Percentiles rank a stretch among this genome's conserved stretches.
These are phyloP conservation scores for Penicillium sp. DNA, from an alignment of 2,329 filamentous ascomycete genomes.

Conservation along the genomic window DNA sequence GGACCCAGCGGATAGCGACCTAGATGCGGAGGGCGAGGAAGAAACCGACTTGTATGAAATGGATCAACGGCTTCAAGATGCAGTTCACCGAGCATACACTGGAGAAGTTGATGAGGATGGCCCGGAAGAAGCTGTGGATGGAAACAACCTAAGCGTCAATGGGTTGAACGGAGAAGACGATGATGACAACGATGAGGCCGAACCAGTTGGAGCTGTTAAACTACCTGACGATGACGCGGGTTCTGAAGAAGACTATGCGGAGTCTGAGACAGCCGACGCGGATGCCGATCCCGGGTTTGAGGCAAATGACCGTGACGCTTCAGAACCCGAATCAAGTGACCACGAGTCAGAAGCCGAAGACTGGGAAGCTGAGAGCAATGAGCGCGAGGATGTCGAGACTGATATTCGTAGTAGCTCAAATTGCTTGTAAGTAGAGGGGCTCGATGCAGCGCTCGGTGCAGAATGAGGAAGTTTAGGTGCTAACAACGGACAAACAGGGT, in stretches of 20 bases:
- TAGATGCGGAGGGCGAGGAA: constrained; percentile 40
- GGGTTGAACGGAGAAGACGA: constrained; percentile 28
- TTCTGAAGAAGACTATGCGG: constrained; percentile 33
- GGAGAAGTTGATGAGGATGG: constrained; percentile 26
- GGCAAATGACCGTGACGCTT: constrained; percentile 34
- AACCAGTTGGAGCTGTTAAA: constrained; percentile 34
- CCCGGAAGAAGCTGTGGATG: constrained; percentile 25
- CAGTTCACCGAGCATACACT: constrained; percentile 31
- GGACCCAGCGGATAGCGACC: constrained; percentile 35
- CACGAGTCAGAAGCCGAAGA: constrained; percentile 52
- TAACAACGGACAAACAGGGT: constrained; percentile 50
- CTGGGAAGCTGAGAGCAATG: constrained; percentile 43
- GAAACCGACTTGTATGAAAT: constrained; percentile 36
- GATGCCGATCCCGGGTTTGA: constrained; percentile 39
- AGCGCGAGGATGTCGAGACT: constrained; percentile 37
- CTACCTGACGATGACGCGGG: constrained; percentile 24
- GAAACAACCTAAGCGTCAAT: constrained; percentile 22
- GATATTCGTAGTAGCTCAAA: constrained; percentile 47
- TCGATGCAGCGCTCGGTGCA: not conserved
- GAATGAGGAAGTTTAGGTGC: constrained; percentile 8
- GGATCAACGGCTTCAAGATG: constrained; percentile 34
- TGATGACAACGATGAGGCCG: constrained; percentile 40
- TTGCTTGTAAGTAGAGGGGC: constrained; percentile 50
- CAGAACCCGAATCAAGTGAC: constrained; percentile 37
- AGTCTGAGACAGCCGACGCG: constrained; percentile 34